Base-by-base conservation (phyloP, 2,329 filamentous ascomycete species). In the Chaetothyriales sp. region DNA sequence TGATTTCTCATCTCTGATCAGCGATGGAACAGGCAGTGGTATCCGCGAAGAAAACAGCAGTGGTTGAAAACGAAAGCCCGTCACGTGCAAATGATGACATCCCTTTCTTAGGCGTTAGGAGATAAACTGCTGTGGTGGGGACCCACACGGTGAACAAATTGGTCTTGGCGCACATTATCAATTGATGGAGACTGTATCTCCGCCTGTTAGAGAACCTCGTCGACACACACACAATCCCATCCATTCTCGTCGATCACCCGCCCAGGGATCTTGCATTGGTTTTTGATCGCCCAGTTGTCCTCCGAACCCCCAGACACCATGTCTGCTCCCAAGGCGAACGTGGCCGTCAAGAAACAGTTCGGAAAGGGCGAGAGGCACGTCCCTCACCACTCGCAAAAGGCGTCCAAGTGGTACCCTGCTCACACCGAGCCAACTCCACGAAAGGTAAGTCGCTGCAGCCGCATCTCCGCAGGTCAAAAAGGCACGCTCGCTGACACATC, bases 331-430 rank as follows among this genome's bases (percentile, higher is more conserved):
- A 66, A 67, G 66, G 69, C 61, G 49, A 60, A 60, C 49, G 53
- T 57, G 53, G 49, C 66, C 65, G 77, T 80, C 76, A 86, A 83
- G 70, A 94, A 95, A 87, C 90, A 86, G 81, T 95, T 95, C 81
- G 89, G 89, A 78, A 92, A 92, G 82, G 87, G 87, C 77, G 86
- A 87, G 78, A 84, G 90, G 78, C 81, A 85, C 74, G 84, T 95
- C 74, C 89, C 86, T 73, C 82, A 86, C 75, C 74, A 79, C 74
- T 78, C 80, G 70, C 82, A 95, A 76, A 94, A 94, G 86, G 90
- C 90, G 69, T 83, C 86, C 81, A 97, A 95, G 80, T 98, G 90
- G 88, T 98, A 98, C 79, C 87, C 89, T 73, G 86, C 88, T 71
- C 86, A 94, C 74, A 90, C 95, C 75, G 86, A 90, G 70, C 71